Percentiles rank a stretch among this genome's conserved stretches.
Evolutionary conservation across 164 flowering plant genomes (phyloP).

Genomic region (Vitis amurensis): DNA sequence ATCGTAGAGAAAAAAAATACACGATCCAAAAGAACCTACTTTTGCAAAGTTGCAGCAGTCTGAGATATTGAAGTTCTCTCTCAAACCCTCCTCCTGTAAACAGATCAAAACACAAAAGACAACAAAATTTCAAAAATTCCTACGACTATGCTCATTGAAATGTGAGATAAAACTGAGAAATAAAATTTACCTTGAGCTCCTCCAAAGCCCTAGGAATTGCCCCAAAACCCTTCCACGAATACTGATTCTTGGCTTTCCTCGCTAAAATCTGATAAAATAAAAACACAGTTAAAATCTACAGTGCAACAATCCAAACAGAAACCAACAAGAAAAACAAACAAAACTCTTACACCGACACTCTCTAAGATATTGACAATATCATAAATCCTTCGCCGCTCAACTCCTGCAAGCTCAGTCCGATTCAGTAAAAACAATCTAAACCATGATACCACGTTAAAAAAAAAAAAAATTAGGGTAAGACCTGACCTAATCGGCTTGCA

Average conservation of each 20-base stretch:
- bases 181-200: slow-evolving; percentile 20
- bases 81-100: slow-evolving; percentile 26
- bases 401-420: slow-evolving; percentile 23
- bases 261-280: slow-evolving; percentile 20
- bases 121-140: not conserved
- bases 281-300: not conserved
- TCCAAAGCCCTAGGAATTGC: slow-evolving; percentile 25
- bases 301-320: not conserved
- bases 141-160: not conserved
- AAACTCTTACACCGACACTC: slow-evolving; percentile 29
- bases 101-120: not conserved
- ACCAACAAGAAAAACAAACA: not conserved
- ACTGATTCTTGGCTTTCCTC: slow-evolving; percentile 35
- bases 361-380: slow-evolving; percentile 41
- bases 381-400: slow-evolving; percentile 37
- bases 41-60: slow-evolving; percentile 5
- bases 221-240: slow-evolving; percentile 36
- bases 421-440: not conserved
- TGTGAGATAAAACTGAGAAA: not conserved
- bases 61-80: slow-evolving; percentile 18
- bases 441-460: not conserved
- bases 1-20: no score
- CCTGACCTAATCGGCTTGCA: slow-evolving; percentile 29
- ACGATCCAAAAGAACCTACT: slow-evolving; percentile 10
- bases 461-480: not conserved